Percentiles rank a stretch among this genome's conserved stretches.
phyloP scores from a whole-genome alignment of 2,329 filamentous ascomycete species.

The Colletotrichum filicis region DNA sequence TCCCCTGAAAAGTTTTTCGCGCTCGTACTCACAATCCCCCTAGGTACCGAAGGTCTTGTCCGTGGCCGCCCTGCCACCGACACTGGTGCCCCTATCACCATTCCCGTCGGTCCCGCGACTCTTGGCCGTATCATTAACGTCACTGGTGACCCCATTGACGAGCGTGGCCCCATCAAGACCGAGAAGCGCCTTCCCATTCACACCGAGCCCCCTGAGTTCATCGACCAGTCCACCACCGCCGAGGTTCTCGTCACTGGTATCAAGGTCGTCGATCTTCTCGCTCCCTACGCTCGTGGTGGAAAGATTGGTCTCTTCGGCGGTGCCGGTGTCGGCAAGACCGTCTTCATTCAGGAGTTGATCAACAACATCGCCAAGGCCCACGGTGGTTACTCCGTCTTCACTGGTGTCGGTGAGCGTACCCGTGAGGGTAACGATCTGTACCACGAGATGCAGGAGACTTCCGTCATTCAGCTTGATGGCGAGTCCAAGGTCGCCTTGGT shows the following conservation, averaged over 20 bases:
- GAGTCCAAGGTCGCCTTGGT: conserved; percentile 99
- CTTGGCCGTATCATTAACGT: conserved; percentile 99
- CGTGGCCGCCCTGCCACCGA: conserved; percentile 88
- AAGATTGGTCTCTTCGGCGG: conserved; percentile 99
- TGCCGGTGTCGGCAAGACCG: conserved; percentile 99
- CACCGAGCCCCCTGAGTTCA: conserved; percentile 91
- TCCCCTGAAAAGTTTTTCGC: conserved; percentile 35
- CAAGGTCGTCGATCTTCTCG: conserved; percentile 99
- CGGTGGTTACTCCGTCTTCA: conserved; percentile 99
- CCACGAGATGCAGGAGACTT: conserved; percentile 99
- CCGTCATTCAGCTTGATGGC: conserved; percentile 98
- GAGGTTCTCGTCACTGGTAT: conserved; percentile 99
- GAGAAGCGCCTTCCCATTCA: conserved; percentile 91
- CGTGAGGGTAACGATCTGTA: conserved; percentile 99
- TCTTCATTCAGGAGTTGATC: conserved; percentile 99
- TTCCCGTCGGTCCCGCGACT: conserved; percentile 92
- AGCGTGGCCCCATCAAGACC: conserved; percentile 97
- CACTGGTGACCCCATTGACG: conserved; percentile 99
- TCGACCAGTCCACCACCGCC: conserved; percentile 94
- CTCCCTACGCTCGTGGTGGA: conserved; percentile 99
- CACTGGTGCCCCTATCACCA: conserved; percentile 94
- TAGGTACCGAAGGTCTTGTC: conserved; percentile 99
- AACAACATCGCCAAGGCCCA: conserved; percentile 99
- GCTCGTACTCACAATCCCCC: conserved; percentile 35
- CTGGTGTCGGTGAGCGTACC: conserved; percentile 99